These are phyloP conservation scores for Mrakiaceae sp. DNA, from an alignment of 1,284 basidiomycete species.

Conservation along the genomic window DNA sequence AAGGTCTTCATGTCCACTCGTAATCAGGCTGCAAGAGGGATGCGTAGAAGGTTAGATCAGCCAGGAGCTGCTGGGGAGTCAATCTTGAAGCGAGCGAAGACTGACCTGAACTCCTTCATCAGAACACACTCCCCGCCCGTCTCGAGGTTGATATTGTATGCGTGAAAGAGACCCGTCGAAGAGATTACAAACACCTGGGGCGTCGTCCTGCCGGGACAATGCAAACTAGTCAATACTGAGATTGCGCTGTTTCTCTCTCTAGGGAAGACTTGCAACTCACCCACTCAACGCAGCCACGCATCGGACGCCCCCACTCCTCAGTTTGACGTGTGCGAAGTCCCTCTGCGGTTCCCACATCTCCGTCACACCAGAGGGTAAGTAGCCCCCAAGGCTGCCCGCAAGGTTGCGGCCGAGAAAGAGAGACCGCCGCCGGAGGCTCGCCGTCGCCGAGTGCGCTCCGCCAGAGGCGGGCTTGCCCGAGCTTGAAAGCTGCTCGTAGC, in stretches of 20 bases:
- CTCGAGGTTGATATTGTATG: constrained; percentile 91
- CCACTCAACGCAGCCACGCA: constrained; percentile 77
- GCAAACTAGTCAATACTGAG: not conserved
- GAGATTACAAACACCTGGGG: constrained; percentile 97
- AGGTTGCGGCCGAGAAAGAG: constrained; percentile 67
- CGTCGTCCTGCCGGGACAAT: constrained; percentile 50
- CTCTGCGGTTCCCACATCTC: constrained; percentile 96
- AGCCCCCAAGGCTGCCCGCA: constrained; percentile 73
- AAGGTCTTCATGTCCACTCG: no score
- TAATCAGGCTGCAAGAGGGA: no score
- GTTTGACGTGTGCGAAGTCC: constrained; percentile 84
- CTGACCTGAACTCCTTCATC: constrained; percentile 76
- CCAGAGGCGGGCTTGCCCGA: constrained; percentile 13
- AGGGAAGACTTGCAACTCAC: constrained; percentile 41
- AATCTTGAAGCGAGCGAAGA: not conserved
- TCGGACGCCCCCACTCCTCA: constrained; percentile 67
- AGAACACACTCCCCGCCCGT: constrained; percentile 90
- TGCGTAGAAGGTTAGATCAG: no score
- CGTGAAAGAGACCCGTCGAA: constrained; percentile 89
- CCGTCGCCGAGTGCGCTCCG: constrained; percentile 22
- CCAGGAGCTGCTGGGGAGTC: no score
- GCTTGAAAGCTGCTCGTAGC: not conserved
- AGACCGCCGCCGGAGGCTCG: constrained; percentile 44
- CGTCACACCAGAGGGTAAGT: constrained; percentile 78
- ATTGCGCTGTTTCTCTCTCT: not conserved